These are phyloP conservation scores for Vairimorpha ceranae DNA, from an alignment of 371 early-diverging fungal genomes.

Conservation along the genomic window DNA sequence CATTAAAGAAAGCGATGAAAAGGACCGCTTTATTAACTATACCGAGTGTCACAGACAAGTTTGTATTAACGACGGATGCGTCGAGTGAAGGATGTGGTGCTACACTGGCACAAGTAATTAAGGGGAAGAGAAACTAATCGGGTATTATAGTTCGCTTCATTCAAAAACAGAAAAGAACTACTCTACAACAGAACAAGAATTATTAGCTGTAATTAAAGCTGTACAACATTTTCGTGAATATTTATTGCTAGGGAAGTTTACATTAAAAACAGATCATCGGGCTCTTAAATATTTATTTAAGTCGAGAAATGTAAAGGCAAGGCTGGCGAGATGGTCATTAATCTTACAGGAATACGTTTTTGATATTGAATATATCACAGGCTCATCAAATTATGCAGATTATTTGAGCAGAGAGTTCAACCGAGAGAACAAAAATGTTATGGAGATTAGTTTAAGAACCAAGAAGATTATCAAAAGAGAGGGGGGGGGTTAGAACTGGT, in stretches of 20 bases:
- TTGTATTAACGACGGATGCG: conserved; percentile 44
- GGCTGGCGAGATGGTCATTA: conserved; percentile 2
- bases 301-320: background rate
- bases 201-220: conserved; percentile 11
- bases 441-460: too few relatives aligned
- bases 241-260: background rate
- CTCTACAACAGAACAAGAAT: conserved; percentile 16
- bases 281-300: conserved; percentile 4
- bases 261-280: conserved; percentile 21
- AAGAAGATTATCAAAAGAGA: too few relatives aligned
- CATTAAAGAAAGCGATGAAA: background rate
- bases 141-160: background rate
- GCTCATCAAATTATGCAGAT: conserved; percentile 1
- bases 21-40: background rate
- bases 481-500: too few relatives aligned
- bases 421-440: background rate
- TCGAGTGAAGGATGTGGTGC: conserved; percentile 12
- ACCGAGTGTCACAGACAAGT: conserved; percentile 16
- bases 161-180: conserved; percentile 14
- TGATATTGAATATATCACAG: conserved; percentile 26
- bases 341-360: conserved; percentile 13
- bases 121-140: conserved; percentile 7
- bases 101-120: conserved; percentile 18
- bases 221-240: conserved; percentile 16
- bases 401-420: conserved; percentile 14